These are phyloP conservation scores for Phytomonas sp. DNA, from an alignment of 208 protist species.

Conservation along the genomic window DNA sequence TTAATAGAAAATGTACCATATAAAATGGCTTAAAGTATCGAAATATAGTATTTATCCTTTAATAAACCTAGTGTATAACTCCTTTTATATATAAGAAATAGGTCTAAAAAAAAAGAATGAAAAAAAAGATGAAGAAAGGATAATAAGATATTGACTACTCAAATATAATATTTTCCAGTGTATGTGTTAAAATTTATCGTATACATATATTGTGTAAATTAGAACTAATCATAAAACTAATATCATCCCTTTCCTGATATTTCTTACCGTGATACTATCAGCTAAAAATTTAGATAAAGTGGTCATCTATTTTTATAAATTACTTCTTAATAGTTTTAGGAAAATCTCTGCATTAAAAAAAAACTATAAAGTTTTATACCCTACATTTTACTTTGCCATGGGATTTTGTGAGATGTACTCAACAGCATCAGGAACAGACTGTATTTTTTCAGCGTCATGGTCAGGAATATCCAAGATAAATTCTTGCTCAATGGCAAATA, in stretches of 20 bases:
- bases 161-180: background rate
- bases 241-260: background rate
- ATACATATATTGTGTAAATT: background rate
- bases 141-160: background rate
- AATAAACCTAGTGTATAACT: background rate
- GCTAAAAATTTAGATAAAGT: background rate
- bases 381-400: conserved; percentile 85
- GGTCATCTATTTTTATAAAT: background rate
- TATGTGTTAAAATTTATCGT: background rate
- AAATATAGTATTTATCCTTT: background rate
- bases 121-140: background rate
- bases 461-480: conserved; percentile 95
- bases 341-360: conserved; percentile 1
- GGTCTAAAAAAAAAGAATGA: background rate
- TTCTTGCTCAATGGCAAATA: conserved; percentile 94
- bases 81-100: background rate
- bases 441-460: conserved; percentile 93
- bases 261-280: background rate
- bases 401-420: conserved; percentile 93
- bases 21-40: background rate
- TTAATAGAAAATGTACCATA: background rate
- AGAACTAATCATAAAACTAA: background rate
- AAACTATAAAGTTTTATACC: conserved; percentile 7
- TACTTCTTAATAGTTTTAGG: background rate
- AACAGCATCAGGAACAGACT: conserved; percentile 89